These are phyloP conservation scores for Bipolaris cookei DNA, from an alignment of 2,329 filamentous ascomycete species.

Conservation along the genomic window DNA sequence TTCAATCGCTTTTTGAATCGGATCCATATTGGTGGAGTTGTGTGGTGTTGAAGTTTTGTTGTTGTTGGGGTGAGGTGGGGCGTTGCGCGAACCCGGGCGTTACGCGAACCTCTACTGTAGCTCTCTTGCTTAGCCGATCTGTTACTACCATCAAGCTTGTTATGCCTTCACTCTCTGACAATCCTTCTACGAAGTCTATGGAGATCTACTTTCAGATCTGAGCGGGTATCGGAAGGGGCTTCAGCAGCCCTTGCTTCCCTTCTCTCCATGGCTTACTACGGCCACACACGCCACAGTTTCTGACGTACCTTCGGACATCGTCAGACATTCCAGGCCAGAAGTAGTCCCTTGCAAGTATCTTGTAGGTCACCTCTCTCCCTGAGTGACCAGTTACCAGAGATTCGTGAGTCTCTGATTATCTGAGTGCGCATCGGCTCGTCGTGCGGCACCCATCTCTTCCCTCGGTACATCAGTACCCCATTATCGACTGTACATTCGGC, in stretches of 20 bases:
- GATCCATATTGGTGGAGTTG: too few species aligned
- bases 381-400: neutral
- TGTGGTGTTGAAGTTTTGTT: too few species aligned
- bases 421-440: neutral
- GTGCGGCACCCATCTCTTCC: neutral
- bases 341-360: neutral
- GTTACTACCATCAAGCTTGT: neutral
- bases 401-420: neutral
- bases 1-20: too few species aligned
- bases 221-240: constrained; percentile 6
- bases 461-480: neutral
- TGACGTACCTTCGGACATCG: neutral
- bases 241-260: neutral
- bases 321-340: neutral
- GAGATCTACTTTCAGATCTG: neutral
- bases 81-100: too few species aligned
- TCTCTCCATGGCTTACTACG: neutral
- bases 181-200: constrained; percentile 4
- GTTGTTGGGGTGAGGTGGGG: too few species aligned
- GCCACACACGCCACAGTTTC: neutral
- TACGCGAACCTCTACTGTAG: too few species aligned
- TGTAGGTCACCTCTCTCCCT: neutral
- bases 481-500: neutral
- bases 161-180: neutral
- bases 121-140: neutral